Evolutionary conservation across 257 asterid species (phyloP).

Genomic region (Scutellaria galericulata): DNA sequence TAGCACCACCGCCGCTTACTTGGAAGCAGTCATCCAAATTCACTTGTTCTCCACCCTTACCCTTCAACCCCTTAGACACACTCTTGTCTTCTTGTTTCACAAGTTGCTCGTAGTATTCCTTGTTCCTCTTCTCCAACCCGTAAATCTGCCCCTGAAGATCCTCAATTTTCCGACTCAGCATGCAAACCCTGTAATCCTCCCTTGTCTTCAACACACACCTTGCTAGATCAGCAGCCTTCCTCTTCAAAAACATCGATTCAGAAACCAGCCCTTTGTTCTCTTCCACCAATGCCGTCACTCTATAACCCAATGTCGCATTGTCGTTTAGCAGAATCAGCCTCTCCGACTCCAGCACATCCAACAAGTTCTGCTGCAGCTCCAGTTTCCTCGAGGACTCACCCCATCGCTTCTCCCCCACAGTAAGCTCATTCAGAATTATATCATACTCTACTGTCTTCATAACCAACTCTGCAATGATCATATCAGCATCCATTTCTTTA

Average conservation of each 20-base stretch:
- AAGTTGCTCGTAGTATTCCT: conserved; percentile 76
- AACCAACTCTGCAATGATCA: conserved; percentile 71
- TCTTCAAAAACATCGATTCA: conserved; percentile 75
- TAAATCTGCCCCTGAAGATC: conserved; percentile 89
- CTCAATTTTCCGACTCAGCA: conserved; percentile 89
- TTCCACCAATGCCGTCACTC: conserved; percentile 65
- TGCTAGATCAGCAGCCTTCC: conserved; percentile 92
- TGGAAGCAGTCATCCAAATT: conserved; percentile 58
- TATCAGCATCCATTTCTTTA: conserved; percentile 52
- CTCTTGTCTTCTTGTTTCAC: conserved; percentile 55
- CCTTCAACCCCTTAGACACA: conserved; percentile 32
- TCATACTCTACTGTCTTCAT: conserved; percentile 77
- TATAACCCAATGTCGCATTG: conserved; percentile 72
- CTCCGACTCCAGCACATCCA: conserved; percentile 93
- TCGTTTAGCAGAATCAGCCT: conserved; percentile 82
- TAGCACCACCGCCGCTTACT: conserved; percentile 40
- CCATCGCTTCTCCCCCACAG: conserved; percentile 52
- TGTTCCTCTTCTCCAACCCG: conserved; percentile 86
- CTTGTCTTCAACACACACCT: conserved; percentile 79
- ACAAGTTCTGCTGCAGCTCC: conserved; percentile 81
- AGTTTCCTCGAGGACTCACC: conserved; percentile 70
- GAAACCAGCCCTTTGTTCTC: conserved; percentile 83
- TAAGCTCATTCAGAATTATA: conserved; percentile 57
- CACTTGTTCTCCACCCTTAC: conserved; percentile 44
- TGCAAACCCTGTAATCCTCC: conserved; percentile 84